Percentiles rank a stretch among this genome's conserved stretches.
Conservation (phyloP, 2,329 filamentous ascomycete genomes). For the Sclerotiophoma versabilis region DNA sequence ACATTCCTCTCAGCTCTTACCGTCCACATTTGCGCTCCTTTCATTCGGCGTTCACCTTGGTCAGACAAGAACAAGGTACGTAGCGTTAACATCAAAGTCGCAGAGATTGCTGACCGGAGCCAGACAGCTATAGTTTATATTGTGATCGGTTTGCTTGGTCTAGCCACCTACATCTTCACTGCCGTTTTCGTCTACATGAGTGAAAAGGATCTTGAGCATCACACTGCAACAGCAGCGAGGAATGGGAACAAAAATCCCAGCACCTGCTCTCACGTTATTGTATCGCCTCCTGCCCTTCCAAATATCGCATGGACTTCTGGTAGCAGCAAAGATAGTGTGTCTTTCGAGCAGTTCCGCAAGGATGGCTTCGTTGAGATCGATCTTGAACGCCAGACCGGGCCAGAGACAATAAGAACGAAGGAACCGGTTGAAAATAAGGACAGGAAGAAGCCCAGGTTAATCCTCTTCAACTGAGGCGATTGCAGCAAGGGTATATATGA, state of each 20-base stretch:
- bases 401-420: background rate
- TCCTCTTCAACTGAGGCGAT: slow-evolving; percentile 9
- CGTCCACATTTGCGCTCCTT: slow-evolving; percentile 37
- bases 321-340: background rate
- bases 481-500: too few species aligned
- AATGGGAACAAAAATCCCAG: background rate
- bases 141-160: slow-evolving; percentile 25
- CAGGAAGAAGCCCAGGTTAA: slow-evolving; percentile 9
- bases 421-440: background rate
- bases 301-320: background rate
- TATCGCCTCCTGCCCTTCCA: background rate
- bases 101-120: slow-evolving; percentile 1
- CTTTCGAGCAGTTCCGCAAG: slow-evolving; percentile 7
- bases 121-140: slow-evolving; percentile 38
- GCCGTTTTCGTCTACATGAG: slow-evolving; percentile 35
- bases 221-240: slow-evolving; percentile 7
- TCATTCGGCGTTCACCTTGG: slow-evolving; percentile 29
- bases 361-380: slow-evolving; percentile 7
- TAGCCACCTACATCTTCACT: slow-evolving; percentile 34
- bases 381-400: slow-evolving; percentile 1
- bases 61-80: slow-evolving; percentile 28
- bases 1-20: slow-evolving; percentile 37
- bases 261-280: background rate
- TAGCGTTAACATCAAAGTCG: background rate
- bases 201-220: slow-evolving; percentile 37